Percentiles rank a stretch among this genome's conserved stretches.
These are phyloP conservation scores for Cordyceps sp. DNA, from an alignment of 2,329 filamentous ascomycete genomes.

Conservation along the genomic window DNA sequence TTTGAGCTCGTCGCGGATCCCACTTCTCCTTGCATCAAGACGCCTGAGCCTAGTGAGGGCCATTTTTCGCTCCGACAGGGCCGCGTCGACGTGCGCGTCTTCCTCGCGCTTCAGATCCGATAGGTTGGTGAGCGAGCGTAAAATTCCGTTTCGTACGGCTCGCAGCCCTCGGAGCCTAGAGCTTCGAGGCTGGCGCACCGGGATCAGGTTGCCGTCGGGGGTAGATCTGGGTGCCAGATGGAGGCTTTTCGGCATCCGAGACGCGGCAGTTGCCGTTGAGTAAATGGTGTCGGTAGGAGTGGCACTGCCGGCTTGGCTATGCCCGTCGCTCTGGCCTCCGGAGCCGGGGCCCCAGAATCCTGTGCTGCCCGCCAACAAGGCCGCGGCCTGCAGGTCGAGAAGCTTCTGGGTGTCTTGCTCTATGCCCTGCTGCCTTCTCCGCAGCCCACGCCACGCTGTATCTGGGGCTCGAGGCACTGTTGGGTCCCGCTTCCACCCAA, in stretches of 20 bases:
- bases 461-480: conserved; percentile 16
- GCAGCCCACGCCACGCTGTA: conserved; percentile 28
- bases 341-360: conserved; percentile 5
- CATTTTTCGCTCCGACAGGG: conserved; percentile 37
- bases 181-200: conserved; percentile 37
- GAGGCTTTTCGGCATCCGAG: conserved; percentile 23
- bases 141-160: conserved; percentile 47
- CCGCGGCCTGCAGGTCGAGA: conserved; percentile 30
- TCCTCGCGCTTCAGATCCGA: conserved; percentile 53
- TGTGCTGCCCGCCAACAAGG: conserved; percentile 21
- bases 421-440: conserved; percentile 26
- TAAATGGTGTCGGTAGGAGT: conserved; percentile 24
- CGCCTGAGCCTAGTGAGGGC: conserved; percentile 40
- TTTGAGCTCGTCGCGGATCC: conserved; percentile 33
- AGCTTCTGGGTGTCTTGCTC: conserved; percentile 29
- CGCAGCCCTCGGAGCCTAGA: conserved; percentile 37
- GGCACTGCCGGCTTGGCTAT: conserved; percentile 23
- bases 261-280: conserved; percentile 20
- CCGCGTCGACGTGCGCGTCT: conserved; percentile 38
- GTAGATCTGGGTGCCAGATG: conserved; percentile 21
- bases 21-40: conserved; percentile 30
- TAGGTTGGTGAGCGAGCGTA: conserved; percentile 45
- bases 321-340: conserved; percentile 10
- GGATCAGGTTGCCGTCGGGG: conserved; percentile 33
- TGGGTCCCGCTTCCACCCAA: conserved; percentile 16